These are phyloP conservation scores for Diplodia corticola DNA, from an alignment of 2,329 filamentous ascomycete genomes.

Conservation along the genomic window DNA sequence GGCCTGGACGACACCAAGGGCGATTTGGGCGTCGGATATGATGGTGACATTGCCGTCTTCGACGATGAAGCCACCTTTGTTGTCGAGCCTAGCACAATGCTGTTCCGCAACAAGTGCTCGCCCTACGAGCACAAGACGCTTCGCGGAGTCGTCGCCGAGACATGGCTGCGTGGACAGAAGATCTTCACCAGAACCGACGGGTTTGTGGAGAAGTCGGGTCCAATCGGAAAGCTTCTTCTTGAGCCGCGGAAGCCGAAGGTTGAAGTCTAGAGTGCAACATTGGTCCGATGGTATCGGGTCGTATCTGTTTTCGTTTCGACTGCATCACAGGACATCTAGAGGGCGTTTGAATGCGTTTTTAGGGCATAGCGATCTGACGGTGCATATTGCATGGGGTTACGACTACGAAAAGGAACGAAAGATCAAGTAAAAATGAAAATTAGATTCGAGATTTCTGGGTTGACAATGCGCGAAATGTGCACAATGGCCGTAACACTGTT, in stretches of 20 bases:
- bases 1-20: constrained; percentile 81
- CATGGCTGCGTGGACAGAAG: constrained; percentile 75
- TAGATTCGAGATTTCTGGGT: neutral
- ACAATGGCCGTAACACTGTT: neutral
- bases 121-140: constrained; percentile 84
- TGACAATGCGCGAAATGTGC: neutral
- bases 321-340: neutral
- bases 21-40: constrained; percentile 75
- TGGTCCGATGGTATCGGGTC: neutral
- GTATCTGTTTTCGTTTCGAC: neutral
- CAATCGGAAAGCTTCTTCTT: constrained; percentile 53
- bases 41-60: constrained; percentile 90
- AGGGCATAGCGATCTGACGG: neutral
- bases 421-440: neutral
- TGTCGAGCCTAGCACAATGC: constrained; percentile 71
- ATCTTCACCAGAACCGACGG: constrained; percentile 70
- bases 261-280: neutral
- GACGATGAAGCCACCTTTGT: constrained; percentile 80
- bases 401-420: neutral
- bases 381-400: neutral
- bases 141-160: constrained; percentile 76
- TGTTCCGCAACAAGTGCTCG: constrained; percentile 90
- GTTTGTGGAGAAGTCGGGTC: constrained; percentile 60
- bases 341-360: neutral
- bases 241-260: constrained; percentile 44